Conservation (phyloP, 2,329 filamentous ascomycete genomes). For the Xylariaceae sp. region DNA sequence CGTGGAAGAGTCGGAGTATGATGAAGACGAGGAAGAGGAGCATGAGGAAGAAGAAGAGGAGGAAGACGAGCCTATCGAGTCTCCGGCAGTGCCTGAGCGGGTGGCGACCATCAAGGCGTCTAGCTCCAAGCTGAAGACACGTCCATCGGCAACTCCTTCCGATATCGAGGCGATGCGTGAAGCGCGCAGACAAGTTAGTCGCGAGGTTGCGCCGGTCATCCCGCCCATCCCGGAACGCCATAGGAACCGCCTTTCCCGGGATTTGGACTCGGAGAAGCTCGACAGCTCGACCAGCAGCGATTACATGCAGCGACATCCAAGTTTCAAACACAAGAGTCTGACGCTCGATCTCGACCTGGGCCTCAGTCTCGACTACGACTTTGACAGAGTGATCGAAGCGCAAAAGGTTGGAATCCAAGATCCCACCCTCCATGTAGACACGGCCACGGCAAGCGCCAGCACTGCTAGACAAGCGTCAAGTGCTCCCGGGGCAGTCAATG, state of each 20-base stretch:
- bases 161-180: slow-evolving; percentile 83
- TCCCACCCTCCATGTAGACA: slow-evolving; percentile 21
- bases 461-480: slow-evolving; percentile 44
- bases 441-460: slow-evolving; percentile 24
- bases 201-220: slow-evolving; percentile 53
- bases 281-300: slow-evolving; percentile 35
- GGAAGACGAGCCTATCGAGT: slow-evolving; percentile 37
- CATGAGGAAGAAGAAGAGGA: too few species aligned
- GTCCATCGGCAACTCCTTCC: slow-evolving; percentile 79
- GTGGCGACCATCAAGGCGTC: slow-evolving; percentile 83
- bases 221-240: slow-evolving; percentile 59
- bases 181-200: slow-evolving; percentile 77
- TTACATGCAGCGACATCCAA: slow-evolving; percentile 58
- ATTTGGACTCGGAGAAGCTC: slow-evolving; percentile 37
- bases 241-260: slow-evolving; percentile 48
- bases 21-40: too few species aligned
- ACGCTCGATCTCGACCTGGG: slow-evolving; percentile 77
- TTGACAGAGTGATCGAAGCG: slow-evolving; percentile 88
- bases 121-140: slow-evolving; percentile 80
- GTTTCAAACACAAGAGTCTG: slow-evolving; percentile 76
- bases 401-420: slow-evolving; percentile 77
- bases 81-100: slow-evolving; percentile 69
- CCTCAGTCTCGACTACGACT: slow-evolving; percentile 84
- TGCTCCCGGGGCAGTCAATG: slow-evolving; percentile 14
- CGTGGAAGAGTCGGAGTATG: slow-evolving; percentile 33